Base-by-base conservation (phyloP, 306 rosid species). In the Adenanthera pavonina region DNA sequence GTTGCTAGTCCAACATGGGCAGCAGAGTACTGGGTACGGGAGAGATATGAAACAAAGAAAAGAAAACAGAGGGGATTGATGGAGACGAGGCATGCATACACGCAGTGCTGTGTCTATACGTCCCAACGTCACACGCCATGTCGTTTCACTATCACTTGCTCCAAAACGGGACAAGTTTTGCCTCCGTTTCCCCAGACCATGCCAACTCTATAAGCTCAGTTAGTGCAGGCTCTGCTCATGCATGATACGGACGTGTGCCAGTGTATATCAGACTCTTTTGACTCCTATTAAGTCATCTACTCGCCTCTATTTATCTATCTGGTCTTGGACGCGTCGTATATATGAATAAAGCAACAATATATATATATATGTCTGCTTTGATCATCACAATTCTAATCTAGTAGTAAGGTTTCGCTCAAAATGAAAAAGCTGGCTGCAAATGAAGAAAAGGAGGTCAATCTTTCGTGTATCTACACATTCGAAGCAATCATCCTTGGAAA, bases 51-150 rank as follows among this genome's bases (percentile, higher is more conserved):
- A 33, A 41, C 69, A n/a, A n/a, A 14, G 33, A 19, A 12, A 52
- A 14, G 69, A 64, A 64, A 14, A 11, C 30, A 36, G 47, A 38
- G 2, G 5, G 48, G 30, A 38, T 40, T 38, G 71, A 66, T 66
- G 71, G 47, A 19, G 71, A 38, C 48, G 71, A 36, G 71, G 72
- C 72, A 14, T 61, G 67, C 41, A 16, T 2, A 3, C 19, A 30
- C 17, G 20, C 70, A 2, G 44, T 65, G 12, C 47, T 16, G 5
- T 35, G 67, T 30, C 67, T 30, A 60, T 30, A 30, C 67, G 16
- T 61, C 68, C 41, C 41, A 13, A 61, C 48, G 44, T 38, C 20
- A 66, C 72, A 38, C 51, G 72, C 49, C 72, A 40, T n/a, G 72
- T 67, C 34, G 72, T 40, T 40, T 67, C 51, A 17, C 72, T 41